Evolutionary conservation across 441 rosid species (phyloP).

Genomic region (Bocquillonia castaneifolia): DNA sequence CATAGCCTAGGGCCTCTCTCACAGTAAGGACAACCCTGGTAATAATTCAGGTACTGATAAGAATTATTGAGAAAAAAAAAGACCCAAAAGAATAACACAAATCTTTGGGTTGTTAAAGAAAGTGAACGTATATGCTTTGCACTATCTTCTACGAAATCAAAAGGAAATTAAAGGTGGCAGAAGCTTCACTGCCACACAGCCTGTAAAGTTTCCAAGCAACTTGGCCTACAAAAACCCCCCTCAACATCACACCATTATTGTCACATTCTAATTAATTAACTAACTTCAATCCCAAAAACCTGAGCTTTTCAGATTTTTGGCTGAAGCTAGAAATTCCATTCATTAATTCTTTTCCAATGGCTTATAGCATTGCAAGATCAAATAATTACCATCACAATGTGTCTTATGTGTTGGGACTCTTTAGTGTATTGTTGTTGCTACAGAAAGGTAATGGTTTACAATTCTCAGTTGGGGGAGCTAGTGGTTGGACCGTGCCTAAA

Average conservation of each 20-base stretch:
- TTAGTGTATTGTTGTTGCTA: slow-evolving; percentile 38
- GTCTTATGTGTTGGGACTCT: slow-evolving; percentile 33
- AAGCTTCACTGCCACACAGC: slow-evolving; percentile 59
- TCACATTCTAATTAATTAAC: no score
- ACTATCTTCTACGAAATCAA: slow-evolving; percentile 44
- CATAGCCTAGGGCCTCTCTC: no score
- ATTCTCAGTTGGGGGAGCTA: slow-evolving; percentile 52
- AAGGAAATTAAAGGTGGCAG: slow-evolving; percentile 36
- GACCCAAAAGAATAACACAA: slow-evolving; percentile 13
- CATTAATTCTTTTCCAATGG: slow-evolving; percentile 20
- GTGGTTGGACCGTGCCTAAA: slow-evolving; percentile 55
- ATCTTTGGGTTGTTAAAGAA: neutral
- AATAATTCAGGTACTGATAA: neutral
- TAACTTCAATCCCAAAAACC: neutral
- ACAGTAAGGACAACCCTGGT: no score
- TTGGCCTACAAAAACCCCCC: slow-evolving; percentile 62
- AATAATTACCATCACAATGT: slow-evolving; percentile 18
- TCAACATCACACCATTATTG: slow-evolving; percentile 20
- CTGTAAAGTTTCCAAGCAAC: slow-evolving; percentile 28
- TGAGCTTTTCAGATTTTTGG: slow-evolving; percentile 2
- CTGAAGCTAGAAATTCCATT: neutral
- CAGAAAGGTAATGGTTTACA: slow-evolving; percentile 44
- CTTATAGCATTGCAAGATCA: slow-evolving; percentile 24
- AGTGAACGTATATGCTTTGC: slow-evolving; percentile 69
- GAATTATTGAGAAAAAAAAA: no score